Evolutionary conservation across 495 filamentous ascomycete species (phyloP), one percentile per base, ranked within the genome.

Genomic region (Glarea lozoyensis): DNA sequence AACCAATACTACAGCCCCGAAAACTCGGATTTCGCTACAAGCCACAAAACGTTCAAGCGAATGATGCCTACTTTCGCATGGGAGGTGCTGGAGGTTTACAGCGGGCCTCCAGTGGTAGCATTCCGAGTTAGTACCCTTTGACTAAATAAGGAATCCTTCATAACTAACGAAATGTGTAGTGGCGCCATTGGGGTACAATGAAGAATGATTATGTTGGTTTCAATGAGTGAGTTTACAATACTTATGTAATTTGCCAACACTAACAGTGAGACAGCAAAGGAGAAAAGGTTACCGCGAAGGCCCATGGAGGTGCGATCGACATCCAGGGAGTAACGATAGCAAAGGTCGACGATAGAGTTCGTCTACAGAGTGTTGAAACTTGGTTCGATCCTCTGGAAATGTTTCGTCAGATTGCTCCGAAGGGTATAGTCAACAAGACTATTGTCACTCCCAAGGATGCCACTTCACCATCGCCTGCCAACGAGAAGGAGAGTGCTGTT

Each of bases 1-100:
- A 76, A 74, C 57, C 64, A 76, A 57, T 80, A 69, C 65, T 82
- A 82, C 56, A 70, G 69, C 47, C 76, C 78, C 4, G 60, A 57
- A 22, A 64, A 70, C 35, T 72, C 66, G 19, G 70, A 73, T 55
- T 82, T 82, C 46, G 67, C 66, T 10, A 63, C 59, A 4, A 75
- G 69, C 52, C 78, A 82, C 60, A 79, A 82, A 64, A 70, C 75
- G 1, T 81, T 84, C 51, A 82, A 81, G 62, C 60, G 72, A 19
- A 79, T 79, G 73, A 82, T 82, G 77, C 77, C 76, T 11, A 75
- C 72, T 0, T 82, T 84, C 61, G 76, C 76, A 0, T 84, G 78
- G 76, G 79, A 82, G 63, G 78, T 82, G 16, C 56, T 74, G 11
- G 79, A 81, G 60, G 76, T 83, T 2, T 80, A 76, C 50, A 68